Evolutionary conservation across 441 rosid genomes (phyloP).

Genomic region (Breynia disticha): DNA sequence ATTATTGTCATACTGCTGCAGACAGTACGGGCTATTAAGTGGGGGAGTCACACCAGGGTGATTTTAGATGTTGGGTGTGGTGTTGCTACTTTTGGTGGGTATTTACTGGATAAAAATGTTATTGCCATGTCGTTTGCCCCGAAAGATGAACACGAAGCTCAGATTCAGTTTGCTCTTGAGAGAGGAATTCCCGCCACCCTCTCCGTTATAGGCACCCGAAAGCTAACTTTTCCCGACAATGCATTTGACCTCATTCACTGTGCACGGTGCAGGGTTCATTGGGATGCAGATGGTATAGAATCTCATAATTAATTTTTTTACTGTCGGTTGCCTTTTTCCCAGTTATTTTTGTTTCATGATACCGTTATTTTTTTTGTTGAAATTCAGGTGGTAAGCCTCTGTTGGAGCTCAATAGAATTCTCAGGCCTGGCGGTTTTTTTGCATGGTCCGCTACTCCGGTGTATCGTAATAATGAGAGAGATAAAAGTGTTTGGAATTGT

Average conservation of each 20-base stretch:
- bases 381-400: constrained; percentile 78
- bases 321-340: background rate
- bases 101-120: constrained; percentile 58
- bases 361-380: constrained; percentile 6
- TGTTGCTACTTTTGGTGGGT: constrained; percentile 94
- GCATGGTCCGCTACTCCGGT: constrained; percentile 96
- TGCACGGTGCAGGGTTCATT: constrained; percentile 89
- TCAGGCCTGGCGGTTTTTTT: constrained; percentile 88
- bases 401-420: constrained; percentile 80
- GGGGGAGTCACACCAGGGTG: constrained; percentile 66
- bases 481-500: constrained; percentile 55
- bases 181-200: constrained; percentile 88
- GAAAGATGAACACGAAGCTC: constrained; percentile 96
- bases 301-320: background rate
- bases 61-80: constrained; percentile 91
- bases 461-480: constrained; percentile 53
- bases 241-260: constrained; percentile 83
- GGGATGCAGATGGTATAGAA: constrained; percentile 70
- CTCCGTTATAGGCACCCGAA: constrained; percentile 75
- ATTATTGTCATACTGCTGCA: constrained; percentile 10
- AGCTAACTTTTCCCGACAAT: constrained; percentile 55
- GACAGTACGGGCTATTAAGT: constrained; percentile 56
- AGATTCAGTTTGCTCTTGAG: constrained; percentile 90
- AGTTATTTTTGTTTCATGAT: constrained; percentile 3
- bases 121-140: constrained; percentile 93